These are phyloP conservation scores for Pichia heedii DNA, from an alignment of 805 yeast genomes.

Conservation along the genomic window DNA sequence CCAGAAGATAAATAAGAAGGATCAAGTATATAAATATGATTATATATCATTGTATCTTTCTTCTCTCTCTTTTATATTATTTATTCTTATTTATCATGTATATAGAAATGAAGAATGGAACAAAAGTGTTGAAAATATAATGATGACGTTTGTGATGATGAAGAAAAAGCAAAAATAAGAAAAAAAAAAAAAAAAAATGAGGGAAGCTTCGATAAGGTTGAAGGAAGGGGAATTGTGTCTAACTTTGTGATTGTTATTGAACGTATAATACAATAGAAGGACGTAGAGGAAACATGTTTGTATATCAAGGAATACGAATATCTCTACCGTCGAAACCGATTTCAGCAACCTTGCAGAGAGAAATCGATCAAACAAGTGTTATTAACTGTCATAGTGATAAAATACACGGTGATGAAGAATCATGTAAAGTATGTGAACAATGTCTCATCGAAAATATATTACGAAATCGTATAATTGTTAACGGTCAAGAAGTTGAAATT, in stretches of 20 bases:
- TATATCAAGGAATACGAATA: background rate
- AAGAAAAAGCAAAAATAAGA: no score
- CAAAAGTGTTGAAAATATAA: no score
- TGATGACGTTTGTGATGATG: no score
- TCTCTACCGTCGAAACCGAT: background rate
- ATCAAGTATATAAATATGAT: background rate
- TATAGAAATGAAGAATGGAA: no score
- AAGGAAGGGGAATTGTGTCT: no score
- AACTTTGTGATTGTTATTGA: no score
- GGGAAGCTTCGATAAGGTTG: no score
- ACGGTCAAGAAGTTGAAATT: background rate
- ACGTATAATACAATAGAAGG: no score
- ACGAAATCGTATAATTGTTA: background rate
- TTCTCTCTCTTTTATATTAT: no score
- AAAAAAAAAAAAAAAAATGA: no score
- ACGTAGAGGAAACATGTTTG: background rate
- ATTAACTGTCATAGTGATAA: background rate
- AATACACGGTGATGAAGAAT: background rate
- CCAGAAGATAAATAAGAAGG: conserved; percentile 11
- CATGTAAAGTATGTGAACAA: conserved; percentile 1
- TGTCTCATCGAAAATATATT: background rate
- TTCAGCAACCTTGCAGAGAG: background rate
- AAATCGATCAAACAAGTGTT: background rate
- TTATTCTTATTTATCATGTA: no score
- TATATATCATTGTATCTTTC: no score